Conservation (phyloP, 768 basidiomycete genomes). For the Mycena galericulata region DNA sequence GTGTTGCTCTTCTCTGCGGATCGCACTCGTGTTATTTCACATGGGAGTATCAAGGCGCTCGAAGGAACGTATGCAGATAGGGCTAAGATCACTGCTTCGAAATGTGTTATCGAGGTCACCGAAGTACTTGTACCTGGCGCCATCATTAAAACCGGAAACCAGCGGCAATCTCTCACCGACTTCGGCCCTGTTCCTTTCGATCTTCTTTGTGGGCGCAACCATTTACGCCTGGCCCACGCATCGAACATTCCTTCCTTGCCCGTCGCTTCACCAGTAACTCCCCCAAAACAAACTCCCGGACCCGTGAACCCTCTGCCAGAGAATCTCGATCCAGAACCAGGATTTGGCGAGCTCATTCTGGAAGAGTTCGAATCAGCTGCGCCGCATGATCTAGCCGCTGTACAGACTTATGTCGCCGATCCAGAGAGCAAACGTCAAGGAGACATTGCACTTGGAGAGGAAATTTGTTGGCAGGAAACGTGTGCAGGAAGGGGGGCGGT, state of each 20-base stretch:
- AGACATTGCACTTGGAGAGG: background rate
- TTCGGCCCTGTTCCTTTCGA: background rate
- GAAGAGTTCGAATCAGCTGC: background rate
- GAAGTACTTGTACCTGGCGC: background rate
- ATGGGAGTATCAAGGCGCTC: background rate
- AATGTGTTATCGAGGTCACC: background rate
- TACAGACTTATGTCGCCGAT: background rate
- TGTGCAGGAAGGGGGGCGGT: no score
- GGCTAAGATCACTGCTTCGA: background rate
- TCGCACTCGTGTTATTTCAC: background rate
- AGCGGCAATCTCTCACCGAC: background rate
- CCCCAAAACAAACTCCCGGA: no score
- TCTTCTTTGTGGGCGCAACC: background rate
- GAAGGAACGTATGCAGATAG: background rate
- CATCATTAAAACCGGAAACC: background rate
- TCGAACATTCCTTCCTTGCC: background rate
- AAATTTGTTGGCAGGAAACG: no score
- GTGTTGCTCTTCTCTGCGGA: background rate
- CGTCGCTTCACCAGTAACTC: no score
- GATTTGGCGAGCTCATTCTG: background rate
- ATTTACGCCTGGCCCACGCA: background rate
- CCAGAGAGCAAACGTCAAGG: background rate
- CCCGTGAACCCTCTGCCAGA: no score
- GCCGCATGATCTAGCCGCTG: background rate
- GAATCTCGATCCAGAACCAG: no score